These are phyloP conservation scores for Ogataea chonburiensis DNA, from an alignment of 805 yeast species.

Conservation along the genomic window DNA sequence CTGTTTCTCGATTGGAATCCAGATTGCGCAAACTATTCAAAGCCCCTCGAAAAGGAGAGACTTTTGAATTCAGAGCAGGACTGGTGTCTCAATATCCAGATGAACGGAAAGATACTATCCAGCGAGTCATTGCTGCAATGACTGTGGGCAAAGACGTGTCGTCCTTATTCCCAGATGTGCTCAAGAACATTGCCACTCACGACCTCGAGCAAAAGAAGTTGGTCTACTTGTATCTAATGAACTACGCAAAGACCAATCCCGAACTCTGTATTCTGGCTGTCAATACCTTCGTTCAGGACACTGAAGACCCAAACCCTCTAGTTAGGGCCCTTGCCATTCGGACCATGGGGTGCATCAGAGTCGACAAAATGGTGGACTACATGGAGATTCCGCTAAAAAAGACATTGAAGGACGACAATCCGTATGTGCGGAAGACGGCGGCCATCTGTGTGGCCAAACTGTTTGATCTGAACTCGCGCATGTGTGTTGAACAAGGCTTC, in stretches of 20 bases:
- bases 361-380: conserved; percentile 92
- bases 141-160: conserved; percentile 97
- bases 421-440: conserved; percentile 96
- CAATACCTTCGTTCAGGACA: conserved; percentile 91
- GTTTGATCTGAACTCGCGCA: conserved; percentile 76
- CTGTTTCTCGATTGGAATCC: conserved; percentile 41
- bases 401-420: conserved; percentile 88
- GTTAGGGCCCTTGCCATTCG: conserved; percentile 94
- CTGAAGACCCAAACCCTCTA: conserved; percentile 95
- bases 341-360: conserved; percentile 98
- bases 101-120: conserved; percentile 95
- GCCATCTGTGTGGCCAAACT: conserved; percentile 96
- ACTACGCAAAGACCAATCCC: conserved; percentile 95
- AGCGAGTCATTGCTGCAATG: conserved; percentile 97
- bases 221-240: conserved; percentile 92
- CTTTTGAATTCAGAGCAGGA: conserved; percentile 87
- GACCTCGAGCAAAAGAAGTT: conserved; percentile 95
- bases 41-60: conserved; percentile 65
- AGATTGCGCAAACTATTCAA: conserved; percentile 56
- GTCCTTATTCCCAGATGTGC: conserved; percentile 89
- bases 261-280: conserved; percentile 95
- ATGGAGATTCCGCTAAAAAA: conserved; percentile 85
- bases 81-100: conserved; percentile 92
- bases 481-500: conserved; percentile 87
- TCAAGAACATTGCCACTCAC: conserved; percentile 94